Conservation (phyloP, 2,329 filamentous ascomycete genomes). For the Aplosporella prunicola region DNA sequence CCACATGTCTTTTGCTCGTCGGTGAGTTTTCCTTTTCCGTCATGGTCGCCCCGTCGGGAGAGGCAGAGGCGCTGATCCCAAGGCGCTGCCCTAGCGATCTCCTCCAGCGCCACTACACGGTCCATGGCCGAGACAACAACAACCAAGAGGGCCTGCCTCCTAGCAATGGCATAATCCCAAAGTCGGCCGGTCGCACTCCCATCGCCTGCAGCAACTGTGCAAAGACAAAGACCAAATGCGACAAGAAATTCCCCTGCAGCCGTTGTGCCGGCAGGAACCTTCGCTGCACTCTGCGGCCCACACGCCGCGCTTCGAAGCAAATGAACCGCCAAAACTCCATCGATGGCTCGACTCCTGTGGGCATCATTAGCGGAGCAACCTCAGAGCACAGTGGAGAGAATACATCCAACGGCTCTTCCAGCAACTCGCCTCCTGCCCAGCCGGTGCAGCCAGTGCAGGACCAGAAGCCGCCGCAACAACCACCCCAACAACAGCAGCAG, state of each 20-base stretch:
- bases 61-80: no score
- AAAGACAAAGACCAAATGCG: conserved; percentile 46
- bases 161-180: conserved; percentile 42
- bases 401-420: conserved; percentile 22
- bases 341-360: conserved; percentile 16
- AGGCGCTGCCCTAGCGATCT: conserved; percentile 41
- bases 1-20: conserved; percentile 45
- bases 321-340: conserved; percentile 17
- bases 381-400: conserved; percentile 26
- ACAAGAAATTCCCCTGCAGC: conserved; percentile 46
- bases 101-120: conserved; percentile 43
- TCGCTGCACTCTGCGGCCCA: conserved; percentile 39
- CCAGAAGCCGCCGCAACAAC: not conserved
- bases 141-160: conserved; percentile 40
- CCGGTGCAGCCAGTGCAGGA: conserved; percentile 1
- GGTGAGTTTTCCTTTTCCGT: no score
- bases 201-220: conserved; percentile 46
- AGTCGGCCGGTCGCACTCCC: conserved; percentile 42
- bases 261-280: conserved; percentile 42
- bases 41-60: no score
- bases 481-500: conserved; percentile 2
- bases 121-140: conserved; percentile 42
- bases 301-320: conserved; percentile 39
- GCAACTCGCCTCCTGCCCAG: conserved; percentile 25
- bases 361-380: conserved; percentile 20